Base-by-base conservation (phyloP, 2,329 filamentous ascomycete genomes). In the Ophiocordyceps robertsii region DNA sequence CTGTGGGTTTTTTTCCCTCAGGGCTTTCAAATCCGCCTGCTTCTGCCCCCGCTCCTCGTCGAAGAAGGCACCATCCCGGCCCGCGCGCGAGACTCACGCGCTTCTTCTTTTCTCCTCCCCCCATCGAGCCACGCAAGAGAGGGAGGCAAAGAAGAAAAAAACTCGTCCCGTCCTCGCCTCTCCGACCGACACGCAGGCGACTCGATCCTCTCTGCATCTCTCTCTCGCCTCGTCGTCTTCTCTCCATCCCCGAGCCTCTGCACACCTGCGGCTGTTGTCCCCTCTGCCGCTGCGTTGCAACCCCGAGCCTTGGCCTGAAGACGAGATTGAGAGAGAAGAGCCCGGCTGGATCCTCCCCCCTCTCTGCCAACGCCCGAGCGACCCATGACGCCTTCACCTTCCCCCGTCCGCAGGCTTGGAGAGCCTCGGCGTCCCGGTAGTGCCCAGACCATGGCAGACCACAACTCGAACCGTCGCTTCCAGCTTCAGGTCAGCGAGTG, bases 401-500 rank as follows among this genome's bases (percentile, higher is more conserved):
- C 51, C 37, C 45, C 51, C 31, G 43, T 47, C 35, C 53, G 51
- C 58, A 65, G 61, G 59, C 61, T 49, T 57, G 62, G 54, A 36
- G 58, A 64, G 53, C 51, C 58, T 47, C 56, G 57, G 42, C 60
- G 55, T 29, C 51, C 56, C 37, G 56, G 54, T 43, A 56, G 56
- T 40, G 55, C 54, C 19, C 58, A 62, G 56, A 68, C 62, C 45
- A 62, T 72, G 38, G 65, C 68, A 17, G 66, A 72, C 47, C 70
- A 67, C 49, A 67, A 67, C 43, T 63, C 66, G 38, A 68, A 72
- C 49, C 60, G 54, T 46, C 66, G 52, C 50, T 68, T 63, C 51
- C 72, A 75, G 52, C 72, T 80, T 50, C 72, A 76, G 48, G 65
- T 81, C 38, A 73, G 73, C 46, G 76, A 81, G 53, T 80, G 75